These are phyloP conservation scores for Pythium sp. DNA, from an alignment of 352 stramenopile species.

Conservation along the genomic window DNA sequence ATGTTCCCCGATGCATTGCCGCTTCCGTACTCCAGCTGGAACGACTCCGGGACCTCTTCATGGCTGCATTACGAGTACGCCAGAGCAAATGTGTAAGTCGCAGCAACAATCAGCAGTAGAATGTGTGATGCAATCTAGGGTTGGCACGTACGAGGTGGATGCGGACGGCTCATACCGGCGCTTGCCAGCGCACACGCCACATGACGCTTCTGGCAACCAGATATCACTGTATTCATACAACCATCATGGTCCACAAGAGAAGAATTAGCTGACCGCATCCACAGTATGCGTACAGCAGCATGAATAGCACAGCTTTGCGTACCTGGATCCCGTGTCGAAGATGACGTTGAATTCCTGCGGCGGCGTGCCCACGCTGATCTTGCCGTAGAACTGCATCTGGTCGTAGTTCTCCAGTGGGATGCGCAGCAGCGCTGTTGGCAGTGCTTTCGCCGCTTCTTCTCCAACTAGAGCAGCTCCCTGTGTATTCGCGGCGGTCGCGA, in stretches of 20 bases:
- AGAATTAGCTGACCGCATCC: neutral
- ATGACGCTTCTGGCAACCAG: conserved; percentile 47
- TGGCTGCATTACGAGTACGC: conserved; percentile 12
- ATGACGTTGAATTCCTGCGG: conserved; percentile 67
- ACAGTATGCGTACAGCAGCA: neutral
- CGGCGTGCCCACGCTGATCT: conserved; percentile 54
- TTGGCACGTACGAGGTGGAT: conserved; percentile 35
- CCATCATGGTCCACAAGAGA: neutral
- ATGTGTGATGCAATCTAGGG: too few relatives aligned
- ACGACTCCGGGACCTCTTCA: conserved; percentile 25
- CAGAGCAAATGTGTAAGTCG: neutral
- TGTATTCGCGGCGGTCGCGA: neutral
- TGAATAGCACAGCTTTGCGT: neutral
- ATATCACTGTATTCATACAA: conserved; percentile 34
- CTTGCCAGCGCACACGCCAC: conserved; percentile 38
- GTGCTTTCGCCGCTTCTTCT: neutral
- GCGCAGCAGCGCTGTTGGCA: conserved; percentile 27
- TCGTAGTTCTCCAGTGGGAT: conserved; percentile 74
- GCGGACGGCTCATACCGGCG: conserved; percentile 33
- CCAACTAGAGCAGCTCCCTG: neutral
- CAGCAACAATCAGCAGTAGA: too few relatives aligned
- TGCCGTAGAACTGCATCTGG: conserved; percentile 76
- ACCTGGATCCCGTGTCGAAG: conserved; percentile 76
- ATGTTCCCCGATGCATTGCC: conserved; percentile 46
- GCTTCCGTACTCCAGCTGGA: conserved; percentile 67